Base-by-base conservation (phyloP, 2,329 filamentous ascomycete species). In the Arachnomyces sp. region DNA sequence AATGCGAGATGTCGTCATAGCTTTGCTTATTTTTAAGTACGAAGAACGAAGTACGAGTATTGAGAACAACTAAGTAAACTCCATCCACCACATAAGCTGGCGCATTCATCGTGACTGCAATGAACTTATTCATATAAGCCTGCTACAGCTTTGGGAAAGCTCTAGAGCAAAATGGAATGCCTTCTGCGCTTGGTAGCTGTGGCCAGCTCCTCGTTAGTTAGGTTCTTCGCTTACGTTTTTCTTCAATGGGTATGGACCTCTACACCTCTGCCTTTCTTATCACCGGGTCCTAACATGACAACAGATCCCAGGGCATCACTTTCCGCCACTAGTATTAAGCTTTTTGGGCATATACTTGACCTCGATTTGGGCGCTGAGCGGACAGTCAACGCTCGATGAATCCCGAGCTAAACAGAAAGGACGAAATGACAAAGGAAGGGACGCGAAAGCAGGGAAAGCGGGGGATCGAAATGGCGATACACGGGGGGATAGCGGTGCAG, bases 331-430 rank as follows among this genome's bases (percentile, higher is more conserved):
- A n/a, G 49, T 66, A 13, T 44, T 66, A 36, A 63, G 69, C 2
- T 55, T 64, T 3, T 52, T 72, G 31, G 60, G 58, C 15, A 47
- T 72, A 14, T 74, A 75, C 51, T 47, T 72, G 8, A 57, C 65
- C 1, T 61, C 65, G 31, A 45, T 67, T 28, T 51, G 49, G 12
- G 28, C 32, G 41, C 28, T 39, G 47, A 17, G 34, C 43, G 20
- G 41, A 42, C 34, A 30, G 30, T 17, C 28, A 37, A 14, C 31
- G 14, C 13, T 25, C 36, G 25, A 18, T 28, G 44, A 49, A 35
- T 34, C 18, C 14, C 16, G 28, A 16, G 45, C 43, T 16, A 39
- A 39, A 28, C 6, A 15, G 16, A 17, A 17, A 14, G 4, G 5
- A 8, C 13, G 16, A n/a, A 31, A 44, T 33, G 8, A 6, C 43